Evolutionary conservation across 768 basidiomycete species (phyloP).

Genomic region (Hirschioporus abietinus): DNA sequence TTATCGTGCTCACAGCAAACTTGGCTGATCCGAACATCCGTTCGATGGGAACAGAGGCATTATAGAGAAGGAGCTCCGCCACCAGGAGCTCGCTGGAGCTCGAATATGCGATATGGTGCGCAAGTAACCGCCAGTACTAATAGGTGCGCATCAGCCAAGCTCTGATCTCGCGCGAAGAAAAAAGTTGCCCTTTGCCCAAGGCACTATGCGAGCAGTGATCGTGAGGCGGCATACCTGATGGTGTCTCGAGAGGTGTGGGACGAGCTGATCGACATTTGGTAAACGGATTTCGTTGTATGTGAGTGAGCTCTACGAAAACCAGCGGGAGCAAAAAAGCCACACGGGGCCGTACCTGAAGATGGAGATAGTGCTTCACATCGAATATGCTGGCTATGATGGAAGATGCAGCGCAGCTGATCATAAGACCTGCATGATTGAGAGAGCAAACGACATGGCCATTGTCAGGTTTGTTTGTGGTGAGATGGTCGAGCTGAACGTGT

Average conservation of each 20-base stretch:
- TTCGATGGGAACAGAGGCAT: constrained; percentile 66
- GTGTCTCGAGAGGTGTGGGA: constrained; percentile 85
- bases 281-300: neutral
- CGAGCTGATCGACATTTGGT: constrained; percentile 40
- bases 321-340: neutral
- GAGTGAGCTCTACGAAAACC: constrained; percentile 8
- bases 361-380: constrained; percentile 85
- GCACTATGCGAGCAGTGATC: constrained; percentile 1
- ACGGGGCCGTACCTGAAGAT: constrained; percentile 61
- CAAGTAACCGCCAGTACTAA: constrained; percentile 82
- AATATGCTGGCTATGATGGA: constrained; percentile 76
- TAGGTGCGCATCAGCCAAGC: constrained; percentile 5
- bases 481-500: neutral
- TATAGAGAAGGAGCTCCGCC: constrained; percentile 68
- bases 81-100: constrained; percentile 86
- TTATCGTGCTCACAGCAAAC: constrained; percentile 58
- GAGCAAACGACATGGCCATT: constrained; percentile 5
- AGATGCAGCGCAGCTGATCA: constrained; percentile 63
- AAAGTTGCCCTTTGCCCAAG: neutral
- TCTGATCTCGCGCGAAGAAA: constrained; percentile 2
- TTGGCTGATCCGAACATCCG: constrained; percentile 84
- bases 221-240: constrained; percentile 58
- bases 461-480: neutral
- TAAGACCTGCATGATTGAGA: constrained; percentile 49
- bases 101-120: constrained; percentile 71